These are phyloP conservation scores for Sisymbrium altissimum DNA, from an alignment of 345 rosid species.

Conservation along the genomic window DNA sequence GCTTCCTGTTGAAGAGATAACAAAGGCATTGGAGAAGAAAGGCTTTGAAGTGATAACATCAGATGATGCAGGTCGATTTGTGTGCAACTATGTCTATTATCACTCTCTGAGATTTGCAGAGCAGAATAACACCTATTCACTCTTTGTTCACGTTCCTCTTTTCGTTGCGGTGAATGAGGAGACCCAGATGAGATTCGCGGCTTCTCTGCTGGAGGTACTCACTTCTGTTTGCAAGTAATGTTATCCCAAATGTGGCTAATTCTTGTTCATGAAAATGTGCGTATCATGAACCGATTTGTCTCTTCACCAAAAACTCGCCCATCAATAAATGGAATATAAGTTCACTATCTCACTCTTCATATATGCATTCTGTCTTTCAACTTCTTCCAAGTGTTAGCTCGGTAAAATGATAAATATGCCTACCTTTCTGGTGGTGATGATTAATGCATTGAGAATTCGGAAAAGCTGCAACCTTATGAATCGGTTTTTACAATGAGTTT, in stretches of 20 bases:
- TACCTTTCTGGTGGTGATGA: not conserved
- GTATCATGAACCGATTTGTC: slow-evolving; percentile 12
- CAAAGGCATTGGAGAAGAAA: slow-evolving; percentile 54
- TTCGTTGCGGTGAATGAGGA: slow-evolving; percentile 85
- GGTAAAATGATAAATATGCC: not conserved
- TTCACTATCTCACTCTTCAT: slow-evolving; percentile 4
- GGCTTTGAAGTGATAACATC: slow-evolving; percentile 81
- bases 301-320: not conserved
- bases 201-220: slow-evolving; percentile 90
- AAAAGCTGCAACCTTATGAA: not conserved
- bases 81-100: slow-evolving; percentile 95
- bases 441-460: not conserved
- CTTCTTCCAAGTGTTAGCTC: not conserved
- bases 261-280: slow-evolving; percentile 21
- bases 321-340: slow-evolving; percentile 28
- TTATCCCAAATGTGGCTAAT: slow-evolving; percentile 12
- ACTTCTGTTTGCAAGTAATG: slow-evolving; percentile 55
- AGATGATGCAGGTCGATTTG: slow-evolving; percentile 94
- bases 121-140: slow-evolving; percentile 64
- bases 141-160: slow-evolving; percentile 95
- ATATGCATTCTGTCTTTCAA: not conserved
- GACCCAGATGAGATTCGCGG: slow-evolving; percentile 85
- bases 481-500: too few relatives aligned
- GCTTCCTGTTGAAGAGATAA: slow-evolving; percentile 60
- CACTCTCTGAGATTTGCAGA: slow-evolving; percentile 93